Conservation (phyloP, 805 yeast species). For the Starmerella vaccinii region DNA sequence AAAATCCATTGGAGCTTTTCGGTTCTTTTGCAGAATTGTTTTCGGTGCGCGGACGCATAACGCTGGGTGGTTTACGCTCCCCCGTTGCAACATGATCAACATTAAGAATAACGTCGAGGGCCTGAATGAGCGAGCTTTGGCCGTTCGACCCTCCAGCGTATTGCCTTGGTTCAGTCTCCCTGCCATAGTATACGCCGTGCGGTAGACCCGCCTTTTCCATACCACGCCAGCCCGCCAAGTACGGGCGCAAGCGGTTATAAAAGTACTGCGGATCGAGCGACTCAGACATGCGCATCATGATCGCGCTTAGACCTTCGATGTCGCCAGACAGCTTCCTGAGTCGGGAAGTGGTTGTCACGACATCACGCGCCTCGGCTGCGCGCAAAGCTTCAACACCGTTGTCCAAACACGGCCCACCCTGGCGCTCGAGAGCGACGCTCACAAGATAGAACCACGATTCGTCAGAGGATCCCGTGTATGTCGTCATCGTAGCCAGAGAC, state of each 20-base stretch:
- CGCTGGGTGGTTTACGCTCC: slow-evolving; percentile 31
- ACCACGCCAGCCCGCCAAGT: slow-evolving; percentile 86
- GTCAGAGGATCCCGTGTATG: slow-evolving; percentile 83
- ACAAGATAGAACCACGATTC: slow-evolving; percentile 92
- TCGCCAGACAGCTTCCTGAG: slow-evolving; percentile 62
- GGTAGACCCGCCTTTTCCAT: slow-evolving; percentile 80
- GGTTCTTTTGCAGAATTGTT: slow-evolving; percentile 3
- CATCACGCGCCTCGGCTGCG: slow-evolving; percentile 42
- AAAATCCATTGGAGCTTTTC: slow-evolving; percentile 37
- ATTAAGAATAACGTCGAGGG: slow-evolving; percentile 64
- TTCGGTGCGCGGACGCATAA: slow-evolving; percentile 10
- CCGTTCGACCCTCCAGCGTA: slow-evolving; percentile 92
- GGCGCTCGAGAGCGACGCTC: slow-evolving; percentile 73
- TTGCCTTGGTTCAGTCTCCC: slow-evolving; percentile 43
- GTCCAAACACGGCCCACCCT: slow-evolving; percentile 61
- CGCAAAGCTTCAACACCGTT: slow-evolving; percentile 59
- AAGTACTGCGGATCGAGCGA: slow-evolving; percentile 92
- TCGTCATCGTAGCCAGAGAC: slow-evolving; percentile 64
- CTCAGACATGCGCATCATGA: slow-evolving; percentile 75
- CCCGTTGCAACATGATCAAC: slow-evolving; percentile 78
- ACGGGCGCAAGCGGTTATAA: slow-evolving; percentile 78
- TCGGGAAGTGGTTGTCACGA: slow-evolving; percentile 34
- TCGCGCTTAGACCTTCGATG: slow-evolving; percentile 62
- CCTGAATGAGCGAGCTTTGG: slow-evolving; percentile 81
- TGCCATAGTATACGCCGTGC: slow-evolving; percentile 69